Evolutionary conservation across 148 eudicot genomes (phyloP).

Genomic region (Mesembryanthemum crystallinum): DNA sequence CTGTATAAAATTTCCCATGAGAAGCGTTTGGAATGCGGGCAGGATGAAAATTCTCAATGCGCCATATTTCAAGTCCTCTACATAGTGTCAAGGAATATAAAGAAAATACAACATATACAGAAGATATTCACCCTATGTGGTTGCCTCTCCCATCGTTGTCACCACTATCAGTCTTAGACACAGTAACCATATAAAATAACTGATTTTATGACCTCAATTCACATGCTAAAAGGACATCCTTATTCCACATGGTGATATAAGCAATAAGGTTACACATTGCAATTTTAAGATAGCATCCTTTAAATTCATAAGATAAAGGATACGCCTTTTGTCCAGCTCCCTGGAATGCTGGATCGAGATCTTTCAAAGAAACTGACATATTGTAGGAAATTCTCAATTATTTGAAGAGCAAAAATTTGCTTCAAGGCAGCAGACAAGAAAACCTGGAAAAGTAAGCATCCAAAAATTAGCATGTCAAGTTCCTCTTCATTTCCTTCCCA

Average conservation of each 20-base stretch:
- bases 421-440: constrained; percentile 18
- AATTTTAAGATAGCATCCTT: not conserved
- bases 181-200: not conserved
- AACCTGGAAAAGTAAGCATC: constrained; percentile 21
- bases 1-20: constrained; percentile 77
- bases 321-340: constrained; percentile 98
- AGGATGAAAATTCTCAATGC: constrained; percentile 72
- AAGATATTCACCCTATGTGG: not conserved
- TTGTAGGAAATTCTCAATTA: constrained; percentile 8
- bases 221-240: not conserved
- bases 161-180: not conserved
- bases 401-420: not conserved
- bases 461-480: not conserved
- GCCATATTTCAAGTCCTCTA: constrained; percentile 96
- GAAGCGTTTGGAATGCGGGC: constrained; percentile 63
- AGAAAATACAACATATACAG: constrained; percentile 9
- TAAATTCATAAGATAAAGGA: constrained; percentile 44
- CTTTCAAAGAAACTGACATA: constrained; percentile 87
- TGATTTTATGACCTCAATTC: not conserved
- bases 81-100: constrained; percentile 42
- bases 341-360: constrained; percentile 88
- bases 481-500: not conserved
- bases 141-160: not conserved
- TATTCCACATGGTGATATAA: constrained; percentile 2
- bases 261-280: not conserved